Percentiles rank a stretch among this genome's conserved stretches.
Evolutionary conservation across 176 grass and related monocot genomes (phyloP).

Genomic region (Cenchrus fungigraminus): DNA sequence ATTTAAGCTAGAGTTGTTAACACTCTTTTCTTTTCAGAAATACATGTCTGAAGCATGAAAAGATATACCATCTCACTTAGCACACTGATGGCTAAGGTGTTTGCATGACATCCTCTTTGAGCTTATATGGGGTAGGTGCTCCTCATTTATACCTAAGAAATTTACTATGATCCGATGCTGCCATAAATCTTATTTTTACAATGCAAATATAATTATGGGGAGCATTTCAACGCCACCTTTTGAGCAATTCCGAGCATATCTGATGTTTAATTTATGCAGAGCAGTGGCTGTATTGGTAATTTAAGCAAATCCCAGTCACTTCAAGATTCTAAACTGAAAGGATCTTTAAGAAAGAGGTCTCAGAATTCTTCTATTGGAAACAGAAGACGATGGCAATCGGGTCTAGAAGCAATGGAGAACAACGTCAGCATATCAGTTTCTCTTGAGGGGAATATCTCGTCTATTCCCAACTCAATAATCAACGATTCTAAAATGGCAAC

Average conservation of each 20-base stretch:
- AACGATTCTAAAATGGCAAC: constrained; percentile 49
- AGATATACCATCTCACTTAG: constrained; percentile 12
- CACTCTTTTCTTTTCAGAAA: constrained; percentile 29
- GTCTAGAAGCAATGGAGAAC: constrained; percentile 62
- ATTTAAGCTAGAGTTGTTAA: constrained; percentile 30
- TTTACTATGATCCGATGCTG: background rate
- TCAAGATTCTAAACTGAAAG: constrained; percentile 41
- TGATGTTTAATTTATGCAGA: constrained; percentile 67
- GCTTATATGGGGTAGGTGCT: constrained; percentile 71
- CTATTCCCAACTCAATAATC: constrained; percentile 39
- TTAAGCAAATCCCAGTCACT: constrained; percentile 53
- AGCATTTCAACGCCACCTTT: constrained; percentile 29
- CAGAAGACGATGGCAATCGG: constrained; percentile 50
- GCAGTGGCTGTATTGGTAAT: constrained; percentile 68
- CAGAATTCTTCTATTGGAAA: constrained; percentile 35
- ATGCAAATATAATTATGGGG: constrained; percentile 18
- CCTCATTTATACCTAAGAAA: constrained; percentile 22
- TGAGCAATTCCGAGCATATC: constrained; percentile 46
- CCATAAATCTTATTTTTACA: background rate
- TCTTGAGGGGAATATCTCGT: constrained; percentile 65
- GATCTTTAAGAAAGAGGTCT: constrained; percentile 41
- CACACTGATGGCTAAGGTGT: constrained; percentile 35
- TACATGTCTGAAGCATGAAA: constrained; percentile 20
- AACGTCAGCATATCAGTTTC: constrained; percentile 63
- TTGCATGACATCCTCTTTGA: constrained; percentile 36